Conservation (phyloP, 805 yeast genomes). For the Yarrowia phangngaensis region DNA sequence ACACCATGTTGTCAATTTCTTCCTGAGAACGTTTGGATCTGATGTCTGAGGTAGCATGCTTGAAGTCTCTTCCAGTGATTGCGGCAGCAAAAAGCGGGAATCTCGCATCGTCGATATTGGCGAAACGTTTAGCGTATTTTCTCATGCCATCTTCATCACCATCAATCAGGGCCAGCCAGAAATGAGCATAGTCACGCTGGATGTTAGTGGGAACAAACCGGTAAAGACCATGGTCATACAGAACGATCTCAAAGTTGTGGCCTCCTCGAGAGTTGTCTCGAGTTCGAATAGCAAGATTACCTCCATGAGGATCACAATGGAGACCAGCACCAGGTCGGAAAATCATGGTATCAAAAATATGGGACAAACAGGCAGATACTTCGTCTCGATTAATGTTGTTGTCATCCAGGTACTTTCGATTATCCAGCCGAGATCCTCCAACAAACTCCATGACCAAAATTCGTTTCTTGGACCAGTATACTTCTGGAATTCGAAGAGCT, state of each 20-base stretch:
- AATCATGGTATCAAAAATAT: constrained; percentile 90
- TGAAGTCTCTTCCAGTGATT: constrained; percentile 87
- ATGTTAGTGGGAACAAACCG: constrained; percentile 73
- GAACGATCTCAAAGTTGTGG: constrained; percentile 83
- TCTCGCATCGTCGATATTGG: constrained; percentile 70
- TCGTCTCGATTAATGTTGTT: constrained; percentile 68
- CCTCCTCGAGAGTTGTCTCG: constrained; percentile 38
- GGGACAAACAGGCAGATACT: constrained; percentile 81
- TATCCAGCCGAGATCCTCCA: constrained; percentile 78
- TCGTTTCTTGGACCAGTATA: constrained; percentile 61
- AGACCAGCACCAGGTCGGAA: constrained; percentile 87
- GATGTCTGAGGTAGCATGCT: constrained; percentile 60
- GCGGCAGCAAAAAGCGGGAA: constrained; percentile 88
- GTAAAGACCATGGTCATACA: constrained; percentile 94
- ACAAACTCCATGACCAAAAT: constrained; percentile 84
- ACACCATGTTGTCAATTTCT: constrained; percentile 68
- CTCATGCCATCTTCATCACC: constrained; percentile 63
- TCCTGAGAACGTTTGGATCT: constrained; percentile 49
- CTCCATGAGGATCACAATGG: constrained; percentile 99
- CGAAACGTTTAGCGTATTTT: constrained; percentile 69
- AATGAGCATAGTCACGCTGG: constrained; percentile 79
- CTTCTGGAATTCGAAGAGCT: constrained; percentile 74
- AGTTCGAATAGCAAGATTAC: constrained; percentile 78
- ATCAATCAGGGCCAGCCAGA: constrained; percentile 87
- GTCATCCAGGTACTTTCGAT: constrained; percentile 57